Base-by-base conservation (phyloP, 192 early-diverging fungal genomes). In the Coemansia sp. region DNA sequence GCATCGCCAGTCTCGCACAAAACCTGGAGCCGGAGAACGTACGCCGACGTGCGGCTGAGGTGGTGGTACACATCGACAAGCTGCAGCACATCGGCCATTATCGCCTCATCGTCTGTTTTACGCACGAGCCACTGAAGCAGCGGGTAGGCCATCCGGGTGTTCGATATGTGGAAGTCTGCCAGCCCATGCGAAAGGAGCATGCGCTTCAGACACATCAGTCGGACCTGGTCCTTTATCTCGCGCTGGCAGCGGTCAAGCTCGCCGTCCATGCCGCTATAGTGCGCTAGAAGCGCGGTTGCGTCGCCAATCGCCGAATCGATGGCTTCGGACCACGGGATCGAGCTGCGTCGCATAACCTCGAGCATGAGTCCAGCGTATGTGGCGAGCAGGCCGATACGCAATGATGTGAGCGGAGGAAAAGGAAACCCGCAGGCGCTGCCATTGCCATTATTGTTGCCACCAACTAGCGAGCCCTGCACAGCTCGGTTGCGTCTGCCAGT, bases 161-260 rank as follows among this genome's bases (percentile, higher is more conserved):
- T 86, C 37, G 86, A 84, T 15, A 91, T 76, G 68, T 88, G 89
- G 57, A 88, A 86, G 21, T 73, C 71, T 7, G 62, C 64, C 47
- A 90, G 68, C 16, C 89, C 89, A 60, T 91, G 86, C 15, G 56
- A 42, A 16, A 85, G 58, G 18, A 92, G 74, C 86, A 89, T 89
- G 32, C 83, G 75, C 67, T 85, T 86, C 61, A 92, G 70, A 21
- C 81, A 65, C 87, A 92, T 84, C 63, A 91, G 76, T 45, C 86
- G 76, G 57, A 89, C 79, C 56, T 89, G 88, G 67, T 90, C 89
- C n/a, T 70, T 61, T 9, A 87, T 64, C 23, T 87, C 91, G 23
- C 19, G 0, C 0, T 69, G 75, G n/a, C 69, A 52, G 12, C 56
- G 73, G 15, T 63, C 47, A 0, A 75, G 38, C 15, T 71, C 70